These are phyloP conservation scores for Kwoniella dejecticola DNA, from an alignment of 768 basidiomycete genomes.

Conservation along the genomic window DNA sequence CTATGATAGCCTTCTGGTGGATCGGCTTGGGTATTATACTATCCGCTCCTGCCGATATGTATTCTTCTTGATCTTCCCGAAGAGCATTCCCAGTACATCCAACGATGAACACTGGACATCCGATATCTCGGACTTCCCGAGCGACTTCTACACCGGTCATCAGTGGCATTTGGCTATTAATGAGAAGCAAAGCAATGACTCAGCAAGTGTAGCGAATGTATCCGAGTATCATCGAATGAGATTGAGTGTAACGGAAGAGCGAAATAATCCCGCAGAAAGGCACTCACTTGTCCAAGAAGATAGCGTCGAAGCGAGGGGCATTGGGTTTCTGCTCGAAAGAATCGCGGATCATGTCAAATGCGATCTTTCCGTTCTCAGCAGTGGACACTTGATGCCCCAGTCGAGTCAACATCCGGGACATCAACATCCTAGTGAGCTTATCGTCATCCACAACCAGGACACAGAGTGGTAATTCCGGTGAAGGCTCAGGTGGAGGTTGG, in stretches of 20 bases:
- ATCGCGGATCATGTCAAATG: conserved; percentile 44
- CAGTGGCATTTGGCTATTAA: conserved; percentile 54
- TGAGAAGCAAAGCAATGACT: no score
- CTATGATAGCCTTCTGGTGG: conserved; percentile 44
- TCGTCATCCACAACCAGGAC: conserved; percentile 54
- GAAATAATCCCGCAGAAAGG: background rate
- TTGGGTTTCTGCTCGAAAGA: conserved; percentile 30
- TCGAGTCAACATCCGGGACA: conserved; percentile 52
- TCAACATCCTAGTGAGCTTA: conserved; percentile 53
- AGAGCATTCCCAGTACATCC: conserved; percentile 55
- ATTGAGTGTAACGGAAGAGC: no score
- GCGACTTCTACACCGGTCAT: conserved; percentile 55
- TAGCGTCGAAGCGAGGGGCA: conserved; percentile 38
- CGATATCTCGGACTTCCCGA: conserved; percentile 46
- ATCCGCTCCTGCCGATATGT: conserved; percentile 53
- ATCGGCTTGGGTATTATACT: conserved; percentile 53
- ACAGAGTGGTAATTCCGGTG: conserved; percentile 34
- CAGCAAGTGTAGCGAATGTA: no score
- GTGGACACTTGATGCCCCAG: conserved; percentile 50
- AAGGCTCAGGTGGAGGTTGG: conserved; percentile 9
- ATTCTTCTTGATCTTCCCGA: conserved; percentile 54
- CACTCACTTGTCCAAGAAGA: conserved; percentile 55
- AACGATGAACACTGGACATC: conserved; percentile 49
- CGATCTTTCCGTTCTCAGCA: conserved; percentile 53
- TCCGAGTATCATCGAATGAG: no score